These are phyloP conservation scores for Yarrowia keelungensis DNA, from an alignment of 805 yeast genomes.

Conservation along the genomic window DNA sequence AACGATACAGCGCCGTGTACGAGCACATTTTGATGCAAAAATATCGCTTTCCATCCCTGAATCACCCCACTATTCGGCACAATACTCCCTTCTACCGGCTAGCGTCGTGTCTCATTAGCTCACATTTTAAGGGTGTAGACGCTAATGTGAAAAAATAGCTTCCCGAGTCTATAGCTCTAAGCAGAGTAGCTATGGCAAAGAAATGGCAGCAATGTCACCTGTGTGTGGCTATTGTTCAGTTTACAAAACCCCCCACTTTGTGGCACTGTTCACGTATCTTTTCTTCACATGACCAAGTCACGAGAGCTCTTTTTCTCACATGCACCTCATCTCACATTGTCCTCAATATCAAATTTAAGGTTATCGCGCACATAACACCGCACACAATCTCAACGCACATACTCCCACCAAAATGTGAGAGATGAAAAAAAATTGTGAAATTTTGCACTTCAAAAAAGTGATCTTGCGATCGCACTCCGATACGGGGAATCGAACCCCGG, in stretches of 20 bases:
- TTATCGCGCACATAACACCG: not conserved
- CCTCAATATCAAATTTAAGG: not conserved
- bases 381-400: not conserved
- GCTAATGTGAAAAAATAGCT: conserved; percentile 25
- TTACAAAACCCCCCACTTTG: too few relatives aligned
- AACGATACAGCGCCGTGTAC: too few relatives aligned
- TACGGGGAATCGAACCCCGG: conserved; percentile 39
- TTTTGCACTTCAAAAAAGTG: not conserved
- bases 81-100: too few relatives aligned
- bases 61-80: too few relatives aligned
- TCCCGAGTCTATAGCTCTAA: not conserved
- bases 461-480: conserved; percentile 3
- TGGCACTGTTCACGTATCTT: too few relatives aligned
- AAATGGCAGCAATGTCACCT: too few relatives aligned
- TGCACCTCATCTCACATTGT: not conserved
- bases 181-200: too few relatives aligned
- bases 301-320: not conserved
- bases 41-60: too few relatives aligned
- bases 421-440: not conserved
- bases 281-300: conserved; percentile 1
- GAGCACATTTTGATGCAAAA: too few relatives aligned
- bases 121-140: not conserved
- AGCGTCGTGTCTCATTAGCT: conserved; percentile 30
- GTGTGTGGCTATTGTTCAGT: too few relatives aligned
- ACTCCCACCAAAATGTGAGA: conserved; percentile 1